Conservation (phyloP, 2,329 filamentous ascomycete species). For the Talaromyces islandicus region DNA sequence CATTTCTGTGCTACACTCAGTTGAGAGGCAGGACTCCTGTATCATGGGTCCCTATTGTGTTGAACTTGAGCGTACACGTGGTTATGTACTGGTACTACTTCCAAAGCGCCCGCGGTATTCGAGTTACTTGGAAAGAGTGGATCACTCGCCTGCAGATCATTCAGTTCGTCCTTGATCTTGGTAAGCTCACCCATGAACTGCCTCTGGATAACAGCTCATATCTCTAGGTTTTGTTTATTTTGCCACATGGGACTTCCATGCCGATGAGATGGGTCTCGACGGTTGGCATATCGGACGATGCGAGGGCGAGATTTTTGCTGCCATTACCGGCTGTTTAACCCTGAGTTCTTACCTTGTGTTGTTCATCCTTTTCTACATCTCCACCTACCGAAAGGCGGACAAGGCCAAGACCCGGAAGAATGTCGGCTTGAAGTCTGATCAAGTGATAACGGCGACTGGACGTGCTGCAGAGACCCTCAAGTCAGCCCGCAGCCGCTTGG, state of each 20-base stretch:
- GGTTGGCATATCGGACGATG: constrained; percentile 72
- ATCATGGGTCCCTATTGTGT: constrained; percentile 81
- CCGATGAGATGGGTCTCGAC: constrained; percentile 68
- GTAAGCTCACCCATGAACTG: constrained; percentile 44
- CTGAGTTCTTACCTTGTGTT: constrained; percentile 85
- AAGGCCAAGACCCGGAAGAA: constrained; percentile 8
- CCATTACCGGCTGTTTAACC: constrained; percentile 78
- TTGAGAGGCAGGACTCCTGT: constrained; percentile 80
- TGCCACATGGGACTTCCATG: constrained; percentile 89
- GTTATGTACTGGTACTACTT: constrained; percentile 99
- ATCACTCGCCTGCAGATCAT: constrained; percentile 90
- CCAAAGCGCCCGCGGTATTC: constrained; percentile 83
- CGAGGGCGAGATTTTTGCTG: constrained; percentile 87
- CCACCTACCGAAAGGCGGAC: constrained; percentile 68
- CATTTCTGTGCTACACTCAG: constrained; percentile 89
- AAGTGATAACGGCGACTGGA: constrained; percentile 24
- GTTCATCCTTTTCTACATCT: constrained; percentile 92
- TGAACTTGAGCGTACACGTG: constrained; percentile 85
- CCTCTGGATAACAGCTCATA: neutral
- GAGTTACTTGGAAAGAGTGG: constrained; percentile 98
- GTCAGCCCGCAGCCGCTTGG: constrained; percentile 13
- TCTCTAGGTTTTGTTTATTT: constrained; percentile 81
- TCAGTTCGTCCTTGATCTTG: constrained; percentile 89
- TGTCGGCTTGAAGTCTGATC: constrained; percentile 59
- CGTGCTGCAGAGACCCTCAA: constrained; percentile 16